Conservation (phyloP, 169 alveolate genomes). For the Pseudocohnilembus persalinus region DNA sequence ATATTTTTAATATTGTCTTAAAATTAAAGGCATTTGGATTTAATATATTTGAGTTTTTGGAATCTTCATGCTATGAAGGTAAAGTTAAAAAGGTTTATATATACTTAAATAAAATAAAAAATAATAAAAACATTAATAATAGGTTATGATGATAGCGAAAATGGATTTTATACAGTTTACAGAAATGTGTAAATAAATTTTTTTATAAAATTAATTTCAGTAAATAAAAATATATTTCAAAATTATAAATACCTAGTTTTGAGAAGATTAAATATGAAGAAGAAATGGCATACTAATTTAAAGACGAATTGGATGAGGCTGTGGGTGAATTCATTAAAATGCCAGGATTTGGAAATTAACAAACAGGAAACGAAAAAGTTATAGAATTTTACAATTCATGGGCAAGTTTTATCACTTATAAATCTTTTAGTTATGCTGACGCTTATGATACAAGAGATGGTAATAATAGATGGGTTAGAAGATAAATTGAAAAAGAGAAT, state of each 20-base stretch:
- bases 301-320: constrained; percentile 38
- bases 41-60: constrained; percentile 38
- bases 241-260: constrained; percentile 5
- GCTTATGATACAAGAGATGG: constrained; percentile 60
- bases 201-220: not conserved
- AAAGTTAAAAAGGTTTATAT: too few species aligned
- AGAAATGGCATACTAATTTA: constrained; percentile 36
- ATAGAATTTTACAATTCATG: constrained; percentile 56
- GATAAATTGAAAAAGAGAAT: constrained; percentile 64
- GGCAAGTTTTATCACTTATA: constrained; percentile 62
- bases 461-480: constrained; percentile 55
- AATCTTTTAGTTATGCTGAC: constrained; percentile 63
- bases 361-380: constrained; percentile 48
- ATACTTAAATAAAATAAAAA: too few species aligned
- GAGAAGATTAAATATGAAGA: constrained; percentile 65
- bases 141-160: constrained; percentile 40
- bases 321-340: constrained; percentile 46
- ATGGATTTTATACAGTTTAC: constrained; percentile 56
- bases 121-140: too few species aligned
- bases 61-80: constrained; percentile 26
- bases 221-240: too few species aligned
- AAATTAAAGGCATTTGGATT: constrained; percentile 41
- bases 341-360: constrained; percentile 60
- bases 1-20: too few species aligned
- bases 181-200: constrained; percentile 22